Evolutionary conservation across 2,329 filamentous ascomycete species (phyloP).

Genomic region (Chrysoporthe deuterocubensis): DNA sequence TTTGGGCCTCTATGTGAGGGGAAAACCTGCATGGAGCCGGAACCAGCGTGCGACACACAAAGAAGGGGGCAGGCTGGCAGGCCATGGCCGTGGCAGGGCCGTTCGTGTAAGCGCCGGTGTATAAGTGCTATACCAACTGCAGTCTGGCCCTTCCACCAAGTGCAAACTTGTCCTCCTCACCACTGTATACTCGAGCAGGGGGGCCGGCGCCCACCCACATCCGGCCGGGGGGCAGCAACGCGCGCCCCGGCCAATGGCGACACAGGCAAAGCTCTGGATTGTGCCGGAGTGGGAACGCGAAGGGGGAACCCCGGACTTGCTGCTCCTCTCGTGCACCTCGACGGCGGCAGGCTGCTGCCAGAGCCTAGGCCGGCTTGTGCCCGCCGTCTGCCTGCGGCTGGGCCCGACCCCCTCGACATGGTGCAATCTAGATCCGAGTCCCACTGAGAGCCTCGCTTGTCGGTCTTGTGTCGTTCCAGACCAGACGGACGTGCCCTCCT

Average conservation of each 20-base stretch:
- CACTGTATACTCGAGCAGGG: conserved; percentile 17
- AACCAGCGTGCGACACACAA: background rate
- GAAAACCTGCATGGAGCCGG: conserved; percentile 12
- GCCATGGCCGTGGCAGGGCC: too few relatives aligned
- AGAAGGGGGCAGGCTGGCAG: background rate
- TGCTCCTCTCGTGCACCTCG: too few relatives aligned
- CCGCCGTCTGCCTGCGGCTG: too few relatives aligned
- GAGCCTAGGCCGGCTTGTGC: too few relatives aligned
- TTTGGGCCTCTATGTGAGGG: background rate
- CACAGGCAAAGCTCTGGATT: background rate
- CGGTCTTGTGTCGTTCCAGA: too few relatives aligned
- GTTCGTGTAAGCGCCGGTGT: conserved; percentile 11
- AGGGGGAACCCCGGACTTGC: background rate
- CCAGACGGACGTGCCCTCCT: too few relatives aligned
- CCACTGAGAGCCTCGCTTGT: too few relatives aligned
- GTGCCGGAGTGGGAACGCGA: too few relatives aligned
- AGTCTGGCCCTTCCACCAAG: conserved; percentile 20
- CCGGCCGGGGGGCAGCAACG: background rate
- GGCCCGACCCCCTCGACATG: too few relatives aligned
- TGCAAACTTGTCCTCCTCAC: conserved; percentile 6
- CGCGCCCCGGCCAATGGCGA: background rate
- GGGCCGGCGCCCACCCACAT: background rate
- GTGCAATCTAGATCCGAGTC: too few relatives aligned
- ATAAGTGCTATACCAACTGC: conserved; percentile 16
- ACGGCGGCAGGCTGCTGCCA: too few relatives aligned